Conservation (phyloP, 768 basidiomycete genomes). For the Pisolithus marmoratus region DNA sequence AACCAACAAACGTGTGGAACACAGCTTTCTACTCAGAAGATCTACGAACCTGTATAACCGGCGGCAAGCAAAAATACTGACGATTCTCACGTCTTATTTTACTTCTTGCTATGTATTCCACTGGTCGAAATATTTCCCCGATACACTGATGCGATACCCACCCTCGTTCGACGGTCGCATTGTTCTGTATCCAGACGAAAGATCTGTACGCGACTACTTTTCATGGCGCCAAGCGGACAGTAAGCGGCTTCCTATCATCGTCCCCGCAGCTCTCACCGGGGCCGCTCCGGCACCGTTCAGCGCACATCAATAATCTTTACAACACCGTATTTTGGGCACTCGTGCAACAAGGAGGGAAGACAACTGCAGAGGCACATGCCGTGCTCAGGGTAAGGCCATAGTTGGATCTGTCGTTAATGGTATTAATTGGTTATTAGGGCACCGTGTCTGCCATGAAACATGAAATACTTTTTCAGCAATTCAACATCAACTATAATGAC, state of each 20-base stretch:
- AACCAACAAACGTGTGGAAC: background rate
- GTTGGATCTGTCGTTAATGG: background rate
- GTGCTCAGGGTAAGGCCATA: constrained; percentile 54
- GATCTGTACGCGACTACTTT: constrained; percentile 85
- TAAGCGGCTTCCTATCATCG: constrained; percentile 33
- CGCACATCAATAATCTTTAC: constrained; percentile 97
- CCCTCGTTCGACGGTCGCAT: constrained; percentile 93
- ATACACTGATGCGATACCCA: constrained; percentile 66
- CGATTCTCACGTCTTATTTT: constrained; percentile 79
- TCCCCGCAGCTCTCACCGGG: constrained; percentile 3
- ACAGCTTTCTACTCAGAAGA: constrained; percentile 81
- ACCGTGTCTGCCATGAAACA: constrained; percentile 88
- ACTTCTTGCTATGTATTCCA: constrained; percentile 86
- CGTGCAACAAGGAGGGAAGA: constrained; percentile 74
- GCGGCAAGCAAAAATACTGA: constrained; percentile 79
- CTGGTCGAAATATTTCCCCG: constrained; percentile 78
- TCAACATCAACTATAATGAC: constrained; percentile 83
- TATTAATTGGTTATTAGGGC: constrained; percentile 48
- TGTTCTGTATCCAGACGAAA: constrained; percentile 69
- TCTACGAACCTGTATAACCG: constrained; percentile 78
- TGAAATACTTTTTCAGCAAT: constrained; percentile 80
- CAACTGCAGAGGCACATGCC: constrained; percentile 75
- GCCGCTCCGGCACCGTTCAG: constrained; percentile 37
- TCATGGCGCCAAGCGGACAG: constrained; percentile 96
- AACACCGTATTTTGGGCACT: constrained; percentile 96